Evolutionary conservation across 768 basidiomycete species (phyloP).

Genomic region (Boletus patriciae): DNA sequence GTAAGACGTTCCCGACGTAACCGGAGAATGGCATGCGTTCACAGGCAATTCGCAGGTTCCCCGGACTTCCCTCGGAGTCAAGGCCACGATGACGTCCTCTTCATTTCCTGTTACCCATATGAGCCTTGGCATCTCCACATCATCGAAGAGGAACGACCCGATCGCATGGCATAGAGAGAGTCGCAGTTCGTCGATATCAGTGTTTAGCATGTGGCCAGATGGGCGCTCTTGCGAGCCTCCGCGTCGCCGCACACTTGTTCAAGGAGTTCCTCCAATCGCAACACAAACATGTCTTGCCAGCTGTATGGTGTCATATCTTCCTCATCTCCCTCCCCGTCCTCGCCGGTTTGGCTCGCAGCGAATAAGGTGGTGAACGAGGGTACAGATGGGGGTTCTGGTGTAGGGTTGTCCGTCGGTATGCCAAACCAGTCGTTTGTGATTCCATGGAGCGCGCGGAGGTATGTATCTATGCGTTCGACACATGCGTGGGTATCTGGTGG

Average conservation of each 20-base stretch:
- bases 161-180: slow-evolving; percentile 64
- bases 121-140: slow-evolving; percentile 69
- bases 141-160: slow-evolving; percentile 73
- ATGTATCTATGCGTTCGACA: slow-evolving; percentile 64
- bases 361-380: slow-evolving; percentile 18
- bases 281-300: slow-evolving; percentile 76
- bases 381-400: slow-evolving; percentile 33
- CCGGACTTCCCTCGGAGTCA: slow-evolving; percentile 21
- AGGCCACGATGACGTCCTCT: slow-evolving; percentile 55
- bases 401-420: slow-evolving; percentile 37
- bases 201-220: slow-evolving; percentile 9
- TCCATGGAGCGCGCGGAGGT: slow-evolving; percentile 62
- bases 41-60: no score
- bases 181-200: slow-evolving; percentile 44
- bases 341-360: background rate
- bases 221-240: slow-evolving; percentile 15
- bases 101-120: slow-evolving; percentile 62
- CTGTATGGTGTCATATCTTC: slow-evolving; percentile 45
- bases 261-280: slow-evolving; percentile 57
- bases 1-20: no score
- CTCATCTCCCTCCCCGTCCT: slow-evolving; percentile 9
- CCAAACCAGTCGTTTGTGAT: slow-evolving; percentile 83
- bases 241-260: slow-evolving; percentile 36
- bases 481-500: no score
- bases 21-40: no score